These are phyloP conservation scores for Dentipellis sp. DNA, from an alignment of 768 basidiomycete genomes.

Conservation along the genomic window DNA sequence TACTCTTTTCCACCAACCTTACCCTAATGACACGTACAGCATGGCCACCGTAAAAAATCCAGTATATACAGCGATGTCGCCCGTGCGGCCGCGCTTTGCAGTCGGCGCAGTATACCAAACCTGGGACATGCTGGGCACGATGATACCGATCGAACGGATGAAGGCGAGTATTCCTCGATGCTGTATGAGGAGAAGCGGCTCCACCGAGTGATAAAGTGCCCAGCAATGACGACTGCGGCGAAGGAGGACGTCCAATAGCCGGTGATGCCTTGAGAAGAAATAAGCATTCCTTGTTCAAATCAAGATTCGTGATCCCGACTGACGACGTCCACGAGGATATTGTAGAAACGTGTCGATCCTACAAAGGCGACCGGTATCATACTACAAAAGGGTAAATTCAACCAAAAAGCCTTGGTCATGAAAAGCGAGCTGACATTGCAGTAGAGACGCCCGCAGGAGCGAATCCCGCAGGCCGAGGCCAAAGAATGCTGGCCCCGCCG, in stretches of 20 bases:
- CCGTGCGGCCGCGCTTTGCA: constrained; percentile 29
- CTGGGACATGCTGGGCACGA: constrained; percentile 42
- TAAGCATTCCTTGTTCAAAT: no score
- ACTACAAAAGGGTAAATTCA: constrained; percentile 14
- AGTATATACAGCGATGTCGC: constrained; percentile 36
- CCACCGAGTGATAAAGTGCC: constrained; percentile 35
- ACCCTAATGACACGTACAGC: constrained; percentile 1
- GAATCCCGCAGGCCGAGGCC: constrained; percentile 38
- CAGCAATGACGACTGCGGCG: constrained; percentile 29
- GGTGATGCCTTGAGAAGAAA: constrained; percentile 24
- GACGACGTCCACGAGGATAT: constrained; percentile 33
- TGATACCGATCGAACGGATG: constrained; percentile 27
- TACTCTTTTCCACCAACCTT: not conserved
- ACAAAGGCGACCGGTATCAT: constrained; percentile 40
- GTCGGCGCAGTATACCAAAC: constrained; percentile 44
- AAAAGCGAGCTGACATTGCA: constrained; percentile 28
- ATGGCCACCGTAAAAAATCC: not conserved
- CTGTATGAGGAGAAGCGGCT: constrained; percentile 28
- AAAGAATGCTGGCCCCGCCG: constrained; percentile 41
- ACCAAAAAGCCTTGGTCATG: not conserved
- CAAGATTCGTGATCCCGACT: constrained; percentile 16
- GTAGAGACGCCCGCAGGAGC: constrained; percentile 27
- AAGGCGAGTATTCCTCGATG: constrained; percentile 27
- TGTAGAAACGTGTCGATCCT: constrained; percentile 34
- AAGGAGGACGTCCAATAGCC: constrained; percentile 35